Base-by-base conservation (phyloP, 2,329 filamentous ascomycete genomes). In the Fusarium cyanostomum region DNA sequence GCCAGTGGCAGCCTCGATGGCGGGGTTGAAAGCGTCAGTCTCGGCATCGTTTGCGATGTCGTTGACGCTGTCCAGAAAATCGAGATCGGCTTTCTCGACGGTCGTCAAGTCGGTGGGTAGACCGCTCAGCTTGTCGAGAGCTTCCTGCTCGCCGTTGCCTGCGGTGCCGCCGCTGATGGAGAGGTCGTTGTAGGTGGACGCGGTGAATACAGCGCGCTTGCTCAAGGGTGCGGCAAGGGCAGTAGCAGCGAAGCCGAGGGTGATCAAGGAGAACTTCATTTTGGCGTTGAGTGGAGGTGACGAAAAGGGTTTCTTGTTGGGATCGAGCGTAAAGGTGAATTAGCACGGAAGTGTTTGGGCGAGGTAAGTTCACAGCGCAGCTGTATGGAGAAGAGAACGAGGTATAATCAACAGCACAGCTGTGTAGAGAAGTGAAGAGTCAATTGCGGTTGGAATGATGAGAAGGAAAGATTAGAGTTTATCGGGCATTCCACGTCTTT, bases 31-130 rank as follows among this genome's bases (percentile, higher is more conserved):
- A 2, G 79, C 84, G 2, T 80, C 73, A 0, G 70, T 76, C 70
- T 86, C 84, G 2, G 83, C 84, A 44, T 81, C 75, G 67, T 86
- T 84, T 55, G 82, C 82, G 24, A 82, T 82, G 46, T 77, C 71
- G 64, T 85, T 84, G 59, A 84, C 82, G 4, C 76, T 78, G 63
- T 81, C 77, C 45, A 86, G 75, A 65, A 83, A 79, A 27, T 78
- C 75, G 18, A 84, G 69, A 59, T 87, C 84, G 7, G 73, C 75
- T 15, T 77, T 54, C 26, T 79, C 78, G 24, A 85, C 82, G 10
- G 71, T 77, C 42, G 74, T 76, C 9, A 80, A 70, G 65, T 85
- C 77, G 42, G 79, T 74, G 15, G 63, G 66, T 16, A 81, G 64
- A 55, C 74, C 68, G 8, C 56, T 24, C 56, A 80, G 73, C 35